Conservation (phyloP, 805 yeast genomes). For the Jamesozyma rosinii region DNA sequence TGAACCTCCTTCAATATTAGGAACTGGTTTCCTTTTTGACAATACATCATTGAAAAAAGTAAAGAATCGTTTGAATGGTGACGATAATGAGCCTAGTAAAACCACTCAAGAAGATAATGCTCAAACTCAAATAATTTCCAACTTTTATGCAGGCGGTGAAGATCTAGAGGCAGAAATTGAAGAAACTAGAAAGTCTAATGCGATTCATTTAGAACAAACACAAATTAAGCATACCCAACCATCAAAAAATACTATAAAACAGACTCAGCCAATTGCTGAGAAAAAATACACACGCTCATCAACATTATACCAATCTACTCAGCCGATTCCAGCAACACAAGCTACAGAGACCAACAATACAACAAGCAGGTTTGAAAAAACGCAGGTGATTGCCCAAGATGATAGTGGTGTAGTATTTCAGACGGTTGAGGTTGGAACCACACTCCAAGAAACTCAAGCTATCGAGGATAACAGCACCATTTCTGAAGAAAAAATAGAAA, state of each 20-base stretch:
- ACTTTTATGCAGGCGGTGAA: slow-evolving; percentile 22
- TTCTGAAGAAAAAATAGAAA: background rate
- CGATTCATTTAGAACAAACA: background rate
- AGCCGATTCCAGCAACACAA: background rate
- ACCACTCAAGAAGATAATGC: background rate
- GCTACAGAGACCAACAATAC: background rate
- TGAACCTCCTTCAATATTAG: slow-evolving; percentile 8
- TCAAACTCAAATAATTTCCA: slow-evolving; percentile 11
- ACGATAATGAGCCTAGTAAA: background rate
- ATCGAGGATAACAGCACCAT: background rate
- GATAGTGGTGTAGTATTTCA: background rate
- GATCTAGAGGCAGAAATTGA: slow-evolving; percentile 7
- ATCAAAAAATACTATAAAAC: background rate
- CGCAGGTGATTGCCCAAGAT: too few species aligned
- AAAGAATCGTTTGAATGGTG: slow-evolving; percentile 17
- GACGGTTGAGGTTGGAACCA: background rate
- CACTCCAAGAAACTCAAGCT: background rate
- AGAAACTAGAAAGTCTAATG: background rate
- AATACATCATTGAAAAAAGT: slow-evolving; percentile 15
- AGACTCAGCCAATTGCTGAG: background rate
- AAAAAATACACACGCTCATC: background rate
- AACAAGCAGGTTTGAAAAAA: background rate
- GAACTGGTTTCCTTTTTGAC: slow-evolving; percentile 21
- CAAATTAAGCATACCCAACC: background rate
- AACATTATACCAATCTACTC: background rate